Percentiles rank a stretch among this genome's conserved stretches.
phyloP scores from a whole-genome alignment of 23 red algal genomes.

The Gracilaria vermiculophylla region DNA sequence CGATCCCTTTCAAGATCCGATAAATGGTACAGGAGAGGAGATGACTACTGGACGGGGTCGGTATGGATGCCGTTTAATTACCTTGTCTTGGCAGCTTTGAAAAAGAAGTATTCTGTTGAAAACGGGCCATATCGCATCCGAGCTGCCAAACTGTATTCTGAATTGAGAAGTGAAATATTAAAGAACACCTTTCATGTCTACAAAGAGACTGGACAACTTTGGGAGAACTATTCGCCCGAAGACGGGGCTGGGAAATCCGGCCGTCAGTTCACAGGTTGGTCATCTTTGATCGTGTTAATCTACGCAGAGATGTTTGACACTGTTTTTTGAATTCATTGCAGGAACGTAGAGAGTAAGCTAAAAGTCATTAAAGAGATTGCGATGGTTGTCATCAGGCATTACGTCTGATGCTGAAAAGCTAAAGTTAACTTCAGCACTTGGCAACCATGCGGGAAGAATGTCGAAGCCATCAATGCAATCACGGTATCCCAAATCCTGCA shows the following conservation, averaged over 20 bases:
- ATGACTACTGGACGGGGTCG: constrained; percentile 98
- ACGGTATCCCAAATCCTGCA: neutral
- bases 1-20: constrained; percentile 76
- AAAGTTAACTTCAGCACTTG: neutral
- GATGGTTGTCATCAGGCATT: neutral
- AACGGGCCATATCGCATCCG: constrained; percentile 69
- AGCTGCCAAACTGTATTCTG: constrained; percentile 50
- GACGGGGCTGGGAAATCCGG: constrained; percentile 77
- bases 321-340: constrained; percentile 25
- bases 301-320: constrained; percentile 80
- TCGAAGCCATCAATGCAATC: neutral
- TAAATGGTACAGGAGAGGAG: constrained; percentile 64
- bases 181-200: constrained; percentile 68
- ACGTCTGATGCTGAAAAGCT: neutral
- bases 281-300: constrained; percentile 80
- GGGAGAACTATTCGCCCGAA: constrained; percentile 88
- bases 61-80: constrained; percentile 97
- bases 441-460: neutral
- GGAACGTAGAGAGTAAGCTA: neutral
- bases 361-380: constrained; percentile 17
- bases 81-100: constrained; percentile 73
- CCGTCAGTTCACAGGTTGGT: constrained; percentile 93
- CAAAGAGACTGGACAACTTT: constrained; percentile 74
- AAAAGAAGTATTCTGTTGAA: constrained; percentile 70
- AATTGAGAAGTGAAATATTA: constrained; percentile 48